Percentiles rank a stretch among this genome's conserved stretches.
Conservation (phyloP, 345 rosid species). For the Salix brachista region DNA sequence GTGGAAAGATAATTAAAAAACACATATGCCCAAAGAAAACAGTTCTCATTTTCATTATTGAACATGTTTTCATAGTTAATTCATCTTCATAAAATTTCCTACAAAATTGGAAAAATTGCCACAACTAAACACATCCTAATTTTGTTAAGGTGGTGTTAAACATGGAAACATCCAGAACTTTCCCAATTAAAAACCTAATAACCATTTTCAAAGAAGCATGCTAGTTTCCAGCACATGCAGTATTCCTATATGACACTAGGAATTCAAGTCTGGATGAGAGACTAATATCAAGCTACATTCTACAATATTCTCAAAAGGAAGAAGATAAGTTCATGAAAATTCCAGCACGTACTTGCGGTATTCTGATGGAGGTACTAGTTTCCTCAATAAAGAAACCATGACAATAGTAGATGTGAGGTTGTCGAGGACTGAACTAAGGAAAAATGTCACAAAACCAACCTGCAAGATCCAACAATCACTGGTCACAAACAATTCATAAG, state of each 20-base stretch:
- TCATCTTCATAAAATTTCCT: no score
- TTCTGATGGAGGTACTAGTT: constrained; percentile 81
- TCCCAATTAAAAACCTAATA: background rate
- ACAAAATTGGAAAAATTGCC: background rate
- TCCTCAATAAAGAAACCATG: constrained; percentile 92
- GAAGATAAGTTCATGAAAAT: background rate
- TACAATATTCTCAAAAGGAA: background rate
- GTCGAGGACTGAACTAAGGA: constrained; percentile 88
- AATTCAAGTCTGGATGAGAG: background rate
- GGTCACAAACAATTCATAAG: constrained; percentile 11
- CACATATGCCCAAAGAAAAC: no score
- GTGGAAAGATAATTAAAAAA: no score
- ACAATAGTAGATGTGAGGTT: constrained; percentile 92
- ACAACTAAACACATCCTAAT: background rate
- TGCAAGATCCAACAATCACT: constrained; percentile 33
- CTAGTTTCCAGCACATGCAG: no score
- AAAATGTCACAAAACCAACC: constrained; percentile 89
- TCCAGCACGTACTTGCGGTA: constrained; percentile 79
- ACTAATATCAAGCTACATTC: background rate
- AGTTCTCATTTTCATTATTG: no score
- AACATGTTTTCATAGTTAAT: no score
- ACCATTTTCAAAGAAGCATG: background rate
- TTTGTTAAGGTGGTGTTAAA: background rate
- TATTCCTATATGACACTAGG: background rate
- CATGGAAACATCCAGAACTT: background rate